Evolutionary conservation across 2,329 filamentous ascomycete species (phyloP).

Genomic region (Mycosphaerella sp.): DNA sequence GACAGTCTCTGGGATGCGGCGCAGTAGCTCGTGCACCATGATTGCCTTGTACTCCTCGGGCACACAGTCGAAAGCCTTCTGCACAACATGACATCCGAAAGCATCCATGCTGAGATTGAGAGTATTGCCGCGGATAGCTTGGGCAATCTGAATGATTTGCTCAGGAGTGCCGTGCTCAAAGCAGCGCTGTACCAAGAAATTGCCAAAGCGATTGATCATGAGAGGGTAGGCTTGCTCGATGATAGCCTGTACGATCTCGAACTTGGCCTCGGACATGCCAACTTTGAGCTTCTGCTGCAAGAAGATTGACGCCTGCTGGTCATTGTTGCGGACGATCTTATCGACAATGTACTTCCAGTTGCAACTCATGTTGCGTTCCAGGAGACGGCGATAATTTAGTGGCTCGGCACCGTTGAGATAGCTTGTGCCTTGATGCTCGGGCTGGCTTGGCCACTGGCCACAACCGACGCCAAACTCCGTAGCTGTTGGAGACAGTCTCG

Average conservation of each 20-base stretch:
- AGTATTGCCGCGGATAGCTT: constrained; percentile 89
- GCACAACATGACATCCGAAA: constrained; percentile 95
- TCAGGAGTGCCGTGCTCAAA: constrained; percentile 96
- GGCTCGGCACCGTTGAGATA: constrained; percentile 85
- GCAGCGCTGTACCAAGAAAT: constrained; percentile 96
- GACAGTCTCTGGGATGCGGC: constrained; percentile 92
- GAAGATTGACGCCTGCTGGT: constrained; percentile 98
- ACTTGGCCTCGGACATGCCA: constrained; percentile 90
- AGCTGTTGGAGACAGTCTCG: constrained; percentile 42
- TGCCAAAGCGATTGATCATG: constrained; percentile 98
- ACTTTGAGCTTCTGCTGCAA: constrained; percentile 98
- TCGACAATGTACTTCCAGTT: constrained; percentile 99
- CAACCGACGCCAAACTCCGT: constrained; percentile 39
- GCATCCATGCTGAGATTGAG: constrained; percentile 95
- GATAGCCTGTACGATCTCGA: constrained; percentile 93
- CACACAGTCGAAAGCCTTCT: constrained; percentile 97
- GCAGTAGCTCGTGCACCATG: constrained; percentile 97
- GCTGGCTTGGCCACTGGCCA: constrained; percentile 33
- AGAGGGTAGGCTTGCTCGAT: constrained; percentile 88
- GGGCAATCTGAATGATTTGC: constrained; percentile 89
- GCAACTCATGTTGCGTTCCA: constrained; percentile 93
- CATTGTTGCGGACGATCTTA: constrained; percentile 98
- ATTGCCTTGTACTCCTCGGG: constrained; percentile 96
- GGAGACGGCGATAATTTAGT: constrained; percentile 88
- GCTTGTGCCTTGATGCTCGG: constrained; percentile 30